phyloP scores from a whole-genome alignment of 2,329 filamentous ascomycete genomes.

The Septoria linicola region DNA sequence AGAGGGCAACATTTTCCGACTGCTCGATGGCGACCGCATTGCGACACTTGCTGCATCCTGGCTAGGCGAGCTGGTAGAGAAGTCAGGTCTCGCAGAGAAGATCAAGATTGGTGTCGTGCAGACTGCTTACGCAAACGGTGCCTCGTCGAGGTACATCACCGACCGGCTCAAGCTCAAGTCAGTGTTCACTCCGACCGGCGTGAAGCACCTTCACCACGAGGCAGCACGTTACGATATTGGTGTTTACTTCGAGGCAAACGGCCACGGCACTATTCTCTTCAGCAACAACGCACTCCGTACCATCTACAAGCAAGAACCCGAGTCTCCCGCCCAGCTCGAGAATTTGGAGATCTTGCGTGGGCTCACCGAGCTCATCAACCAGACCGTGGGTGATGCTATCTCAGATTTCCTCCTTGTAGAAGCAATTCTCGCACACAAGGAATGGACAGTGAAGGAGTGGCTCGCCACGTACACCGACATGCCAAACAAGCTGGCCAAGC shows the following conservation, averaged over 20 bases:
- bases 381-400: conserved; percentile 93
- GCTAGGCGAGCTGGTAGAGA: conserved; percentile 81
- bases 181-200: conserved; percentile 89
- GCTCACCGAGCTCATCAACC: conserved; percentile 90
- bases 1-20: conserved; percentile 76
- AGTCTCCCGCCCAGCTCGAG: conserved; percentile 87
- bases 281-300: conserved; percentile 75
- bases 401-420: conserved; percentile 96
- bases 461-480: conserved; percentile 88
- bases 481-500: conserved; percentile 90
- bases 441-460: conserved; percentile 85
- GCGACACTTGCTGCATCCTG: conserved; percentile 91
- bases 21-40: conserved; percentile 95
- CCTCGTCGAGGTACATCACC: conserved; percentile 87
- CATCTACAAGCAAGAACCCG: conserved; percentile 76
- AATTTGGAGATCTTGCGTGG: conserved; percentile 82
- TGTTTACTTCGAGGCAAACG: conserved; percentile 98
- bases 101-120: conserved; percentile 93
- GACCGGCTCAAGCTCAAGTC: conserved; percentile 85
- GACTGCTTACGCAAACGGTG: conserved; percentile 96
- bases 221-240: conserved; percentile 92
- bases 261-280: conserved; percentile 95
- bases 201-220: conserved; percentile 97
- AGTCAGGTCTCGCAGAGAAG: conserved; percentile 73
- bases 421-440: conserved; percentile 92